Conservation (phyloP, 257 asterid species). For the Solanum appendiculatum region DNA sequence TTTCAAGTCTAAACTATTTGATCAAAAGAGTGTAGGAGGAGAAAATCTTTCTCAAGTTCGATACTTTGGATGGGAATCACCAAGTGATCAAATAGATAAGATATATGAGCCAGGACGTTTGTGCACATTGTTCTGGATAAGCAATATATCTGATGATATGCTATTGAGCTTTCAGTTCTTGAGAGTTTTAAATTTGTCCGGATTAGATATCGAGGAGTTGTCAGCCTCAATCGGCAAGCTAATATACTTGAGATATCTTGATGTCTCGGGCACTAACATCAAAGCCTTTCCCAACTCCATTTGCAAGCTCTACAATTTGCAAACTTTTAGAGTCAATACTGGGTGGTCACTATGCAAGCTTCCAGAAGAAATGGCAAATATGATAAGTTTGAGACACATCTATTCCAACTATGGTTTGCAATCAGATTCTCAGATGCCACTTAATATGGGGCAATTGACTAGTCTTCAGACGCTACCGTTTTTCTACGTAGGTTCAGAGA, state of each 20-base stretch:
- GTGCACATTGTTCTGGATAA: not conserved
- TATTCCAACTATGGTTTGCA: not conserved
- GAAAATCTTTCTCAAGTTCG: not conserved
- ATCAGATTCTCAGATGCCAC: not conserved
- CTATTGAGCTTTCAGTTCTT: not conserved
- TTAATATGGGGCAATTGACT: not conserved
- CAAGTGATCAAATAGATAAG: not conserved
- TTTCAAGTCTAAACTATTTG: not conserved
- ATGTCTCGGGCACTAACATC: not conserved
- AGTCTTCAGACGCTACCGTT: not conserved
- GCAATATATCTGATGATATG: not conserved
- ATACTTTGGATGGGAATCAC: not conserved
- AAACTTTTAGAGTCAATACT: not conserved
- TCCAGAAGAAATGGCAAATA: slow-evolving; percentile 1
- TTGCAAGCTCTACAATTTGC: not conserved
- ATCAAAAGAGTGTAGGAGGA: not conserved
- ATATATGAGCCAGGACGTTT: not conserved
- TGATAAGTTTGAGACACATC: slow-evolving; percentile 2
- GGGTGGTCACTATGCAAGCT: not conserved
- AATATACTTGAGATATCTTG: slow-evolving; percentile 8
- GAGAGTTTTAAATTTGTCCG: slow-evolving; percentile 1
- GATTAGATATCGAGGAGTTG: not conserved
- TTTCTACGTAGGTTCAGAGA: not conserved
- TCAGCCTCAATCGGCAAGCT: not conserved
- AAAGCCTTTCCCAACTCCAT: not conserved